A percentile compares a stretch with the other conserved stretches of the same genome.
Conservation (phyloP, 768 basidiomycete genomes). For the Leccinum pellstonianum region DNA sequence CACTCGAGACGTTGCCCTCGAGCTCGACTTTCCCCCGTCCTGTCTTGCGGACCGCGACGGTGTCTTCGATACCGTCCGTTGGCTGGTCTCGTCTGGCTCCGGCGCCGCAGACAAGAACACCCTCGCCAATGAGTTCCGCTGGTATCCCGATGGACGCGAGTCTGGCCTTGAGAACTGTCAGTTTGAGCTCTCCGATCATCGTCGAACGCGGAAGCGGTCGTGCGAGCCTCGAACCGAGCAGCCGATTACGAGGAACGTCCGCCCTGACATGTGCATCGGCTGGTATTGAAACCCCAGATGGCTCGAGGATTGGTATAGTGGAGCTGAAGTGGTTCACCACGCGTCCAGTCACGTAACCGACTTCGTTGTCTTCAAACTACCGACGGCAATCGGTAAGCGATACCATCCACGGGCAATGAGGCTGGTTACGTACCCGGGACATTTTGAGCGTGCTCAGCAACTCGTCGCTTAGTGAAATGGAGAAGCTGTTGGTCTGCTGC, state of each 20-base stretch:
- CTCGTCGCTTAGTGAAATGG: constrained; percentile 90
- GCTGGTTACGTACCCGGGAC: constrained; percentile 67
- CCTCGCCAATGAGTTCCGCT: constrained; percentile 96
- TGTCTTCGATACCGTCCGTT: constrained; percentile 52
- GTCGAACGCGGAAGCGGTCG: constrained; percentile 80
- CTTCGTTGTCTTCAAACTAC: constrained; percentile 97
- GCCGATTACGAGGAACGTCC: constrained; percentile 36
- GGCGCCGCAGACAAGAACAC: constrained; percentile 84
- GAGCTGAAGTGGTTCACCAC: constrained; percentile 83
- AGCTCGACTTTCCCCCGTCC: constrained; percentile 83
- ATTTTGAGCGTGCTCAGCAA: constrained; percentile 76
- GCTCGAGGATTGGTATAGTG: constrained; percentile 86
- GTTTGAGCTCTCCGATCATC: constrained; percentile 96
- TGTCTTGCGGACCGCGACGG: constrained; percentile 87
- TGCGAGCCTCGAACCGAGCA: constrained; percentile 65
- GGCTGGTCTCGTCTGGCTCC: constrained; percentile 45
- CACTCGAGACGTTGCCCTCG: constrained; percentile 84
- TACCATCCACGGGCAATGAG: not conserved
- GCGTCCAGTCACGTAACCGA: constrained; percentile 89
- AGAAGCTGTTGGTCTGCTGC: constrained; percentile 93
- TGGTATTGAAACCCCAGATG: constrained; percentile 39
- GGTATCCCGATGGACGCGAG: constrained; percentile 74
- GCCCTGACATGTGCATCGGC: constrained; percentile 24
- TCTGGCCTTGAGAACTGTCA: constrained; percentile 83
- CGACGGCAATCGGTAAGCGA: constrained; percentile 6